Evolutionary conservation across 176 grass and related monocot genomes (phyloP).

Genomic region (Triticum turgidum): DNA sequence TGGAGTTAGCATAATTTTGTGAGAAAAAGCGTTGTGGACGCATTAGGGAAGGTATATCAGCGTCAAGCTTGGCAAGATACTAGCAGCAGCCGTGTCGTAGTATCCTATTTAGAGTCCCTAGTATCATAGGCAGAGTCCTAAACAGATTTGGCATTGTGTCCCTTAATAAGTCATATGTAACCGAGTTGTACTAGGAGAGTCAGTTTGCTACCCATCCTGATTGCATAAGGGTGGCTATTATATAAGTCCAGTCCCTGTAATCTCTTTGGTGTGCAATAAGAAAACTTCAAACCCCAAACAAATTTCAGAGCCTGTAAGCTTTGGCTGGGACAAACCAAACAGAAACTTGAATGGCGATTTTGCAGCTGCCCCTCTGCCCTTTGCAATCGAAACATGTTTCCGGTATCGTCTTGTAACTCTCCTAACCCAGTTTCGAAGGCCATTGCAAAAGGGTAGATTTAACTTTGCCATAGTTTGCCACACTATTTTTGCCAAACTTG

Average conservation of each 20-base stretch:
- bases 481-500: too few species aligned
- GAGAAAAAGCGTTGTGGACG: neutral
- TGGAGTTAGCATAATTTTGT: neutral
- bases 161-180: neutral
- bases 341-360: neutral
- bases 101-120: neutral
- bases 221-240: neutral
- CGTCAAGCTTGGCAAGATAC: neutral
- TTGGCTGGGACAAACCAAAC: neutral
- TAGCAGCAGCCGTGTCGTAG: neutral
- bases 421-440: too few species aligned
- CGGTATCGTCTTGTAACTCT: too few species aligned
- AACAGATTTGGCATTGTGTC: neutral
- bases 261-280: constrained; percentile 1
- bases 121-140: neutral
- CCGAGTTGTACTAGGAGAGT: neutral
- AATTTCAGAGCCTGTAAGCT: neutral
- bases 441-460: too few species aligned
- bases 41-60: neutral
- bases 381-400: too few species aligned
- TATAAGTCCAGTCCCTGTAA: neutral
- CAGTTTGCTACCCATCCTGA: neutral
- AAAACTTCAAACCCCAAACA: neutral
- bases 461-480: too few species aligned
- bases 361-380: too few species aligned